Conservation (phyloP, 352 stramenopile species). For the Globisporangium echinulatum region DNA sequence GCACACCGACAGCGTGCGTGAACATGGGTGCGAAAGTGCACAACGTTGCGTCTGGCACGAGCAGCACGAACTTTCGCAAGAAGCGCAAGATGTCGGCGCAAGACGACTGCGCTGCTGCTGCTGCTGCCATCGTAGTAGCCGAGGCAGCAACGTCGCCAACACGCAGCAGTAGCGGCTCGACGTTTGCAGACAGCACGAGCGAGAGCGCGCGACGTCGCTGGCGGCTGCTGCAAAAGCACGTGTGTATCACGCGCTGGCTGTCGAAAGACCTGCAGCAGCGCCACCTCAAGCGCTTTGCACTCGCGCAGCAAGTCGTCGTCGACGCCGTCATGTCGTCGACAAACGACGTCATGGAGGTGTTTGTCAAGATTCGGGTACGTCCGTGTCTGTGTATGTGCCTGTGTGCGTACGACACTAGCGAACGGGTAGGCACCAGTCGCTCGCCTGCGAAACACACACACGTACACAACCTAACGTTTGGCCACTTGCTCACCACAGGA, state of each 20-base stretch:
- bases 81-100: conserved; percentile 10
- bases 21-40: conserved; percentile 12
- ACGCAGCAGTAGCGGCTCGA: background rate
- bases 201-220: conserved; percentile 35
- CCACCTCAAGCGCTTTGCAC: conserved; percentile 42
- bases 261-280: conserved; percentile 37
- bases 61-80: conserved; percentile 7
- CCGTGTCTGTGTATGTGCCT: background rate
- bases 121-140: background rate
- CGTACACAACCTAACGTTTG: no score
- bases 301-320: conserved; percentile 43
- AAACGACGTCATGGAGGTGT: conserved; percentile 43
- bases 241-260: conserved; percentile 63
- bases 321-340: conserved; percentile 36
- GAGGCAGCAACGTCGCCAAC: background rate
- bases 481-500: conserved; percentile 9
- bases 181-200: conserved; percentile 16
- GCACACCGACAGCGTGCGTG: background rate
- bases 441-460: background rate
- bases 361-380: conserved; percentile 35
- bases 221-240: conserved; percentile 53
- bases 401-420: background rate
- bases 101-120: background rate
- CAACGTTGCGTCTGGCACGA: conserved; percentile 3
- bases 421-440: no score